Base-by-base conservation (phyloP, 2,329 filamentous ascomycete species). In the Arthrobotrys entomopaga region DNA sequence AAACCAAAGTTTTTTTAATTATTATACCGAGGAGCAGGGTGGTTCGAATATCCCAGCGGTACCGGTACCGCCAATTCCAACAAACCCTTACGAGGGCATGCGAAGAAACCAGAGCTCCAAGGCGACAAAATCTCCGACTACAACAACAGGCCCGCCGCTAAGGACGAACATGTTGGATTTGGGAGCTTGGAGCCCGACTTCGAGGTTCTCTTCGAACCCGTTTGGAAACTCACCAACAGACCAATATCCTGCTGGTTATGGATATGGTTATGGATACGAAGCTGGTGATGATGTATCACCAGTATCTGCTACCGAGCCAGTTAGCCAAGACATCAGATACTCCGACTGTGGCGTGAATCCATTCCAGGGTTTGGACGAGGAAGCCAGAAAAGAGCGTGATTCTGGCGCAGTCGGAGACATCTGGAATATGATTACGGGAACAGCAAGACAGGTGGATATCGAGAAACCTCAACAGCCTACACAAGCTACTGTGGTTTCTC, bases 301-400 rank as follows among this genome's bases (percentile, higher is more conserved):
- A 5, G 24, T 74, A 16, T 64, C 63, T n/a, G 42, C 58, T 8
- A 50, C 43, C 20, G 59, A 64, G 13, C 46, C 58, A 16, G 48
- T 57, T 24, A 63, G 60, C n/a, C 60, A 75, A 19, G 60, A 61
- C 29, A 70, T 70, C n/a, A 15, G 71, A 52, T 75, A 75, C 29
- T 75, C 71, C 13, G 71, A 75, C 48, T 75, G 71, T 22, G 71
- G 71, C 38, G 65, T 69, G 1, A 75, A 75, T 38, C 71, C 71
- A 15, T 75, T 75, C 38, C 59, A 75, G 26, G 71, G 71, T 20
- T 40, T 75, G 1, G 65, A 75, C 11, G 71, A 70, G 8, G 22
- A 58, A 15, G 71, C 71, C 1, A 65, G 58, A n/a, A 60, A 64
- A 43, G 71, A 75, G 42, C 59, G 71, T 22, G 65, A 75, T 16